These are phyloP conservation scores for Vicia faba DNA, from an alignment of 306 rosid genomes.

Conservation along the genomic window DNA sequence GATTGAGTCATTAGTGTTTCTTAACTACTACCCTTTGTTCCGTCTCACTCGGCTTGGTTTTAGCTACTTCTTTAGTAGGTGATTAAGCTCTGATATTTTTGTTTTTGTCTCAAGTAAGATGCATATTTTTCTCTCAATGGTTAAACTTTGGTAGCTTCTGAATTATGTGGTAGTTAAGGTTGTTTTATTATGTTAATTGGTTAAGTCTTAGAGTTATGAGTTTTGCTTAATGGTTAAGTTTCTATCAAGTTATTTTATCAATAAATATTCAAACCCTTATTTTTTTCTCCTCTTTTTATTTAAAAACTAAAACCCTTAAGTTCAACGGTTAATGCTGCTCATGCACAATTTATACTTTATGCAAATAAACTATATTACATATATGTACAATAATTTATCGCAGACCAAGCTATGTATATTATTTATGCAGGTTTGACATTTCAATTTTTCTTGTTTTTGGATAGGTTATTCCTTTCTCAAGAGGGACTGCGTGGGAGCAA, in stretches of 20 bases:
- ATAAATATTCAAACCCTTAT: neutral
- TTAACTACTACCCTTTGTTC: neutral
- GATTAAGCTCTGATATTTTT: neutral
- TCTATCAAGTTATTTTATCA: neutral
- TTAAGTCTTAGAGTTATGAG: neutral
- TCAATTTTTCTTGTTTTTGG: constrained; percentile 32
- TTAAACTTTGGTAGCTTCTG: neutral
- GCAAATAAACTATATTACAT: constrained; percentile 3
- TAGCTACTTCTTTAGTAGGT: neutral
- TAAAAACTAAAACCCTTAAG: neutral
- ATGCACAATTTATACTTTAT: constrained; percentile 18
- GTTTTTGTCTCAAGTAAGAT: neutral
- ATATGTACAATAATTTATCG: constrained; percentile 12
- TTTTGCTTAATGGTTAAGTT: neutral
- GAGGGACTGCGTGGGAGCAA: constrained; percentile 93
- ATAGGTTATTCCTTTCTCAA: constrained; percentile 88
- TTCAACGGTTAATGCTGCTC: neutral
- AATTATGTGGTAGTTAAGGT: neutral
- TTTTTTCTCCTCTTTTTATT: neutral
- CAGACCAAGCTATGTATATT: constrained; percentile 6
- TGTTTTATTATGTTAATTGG: neutral
- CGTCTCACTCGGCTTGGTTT: neutral
- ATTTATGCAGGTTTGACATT: constrained; percentile 28
- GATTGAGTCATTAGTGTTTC: neutral
- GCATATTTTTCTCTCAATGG: neutral